These are phyloP conservation scores for Zychaea mexicana DNA, from an alignment of 371 early-diverging fungal genomes.

Conservation along the genomic window DNA sequence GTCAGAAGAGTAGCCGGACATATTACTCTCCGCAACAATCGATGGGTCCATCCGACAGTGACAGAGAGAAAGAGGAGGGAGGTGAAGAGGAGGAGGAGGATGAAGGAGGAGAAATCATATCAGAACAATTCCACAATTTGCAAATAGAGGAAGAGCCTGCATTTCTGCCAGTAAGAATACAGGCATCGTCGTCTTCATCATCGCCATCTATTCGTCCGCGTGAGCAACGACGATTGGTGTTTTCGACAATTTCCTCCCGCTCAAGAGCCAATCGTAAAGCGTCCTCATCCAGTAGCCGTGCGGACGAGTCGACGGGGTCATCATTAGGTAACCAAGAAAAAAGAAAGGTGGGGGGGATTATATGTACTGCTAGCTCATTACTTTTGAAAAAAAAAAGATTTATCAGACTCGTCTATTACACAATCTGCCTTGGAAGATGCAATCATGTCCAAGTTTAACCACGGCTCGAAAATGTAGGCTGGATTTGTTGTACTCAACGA, in stretches of 20 bases:
- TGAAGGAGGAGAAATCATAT: constrained; percentile 24
- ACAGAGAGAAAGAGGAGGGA: constrained; percentile 9
- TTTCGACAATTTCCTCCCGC: background rate
- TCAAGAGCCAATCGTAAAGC: background rate
- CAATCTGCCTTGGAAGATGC: constrained; percentile 67
- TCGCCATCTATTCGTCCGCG: background rate
- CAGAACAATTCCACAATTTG: constrained; percentile 35
- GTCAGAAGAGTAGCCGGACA: constrained; percentile 13
- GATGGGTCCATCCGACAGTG: background rate
- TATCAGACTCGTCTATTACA: constrained; percentile 57
- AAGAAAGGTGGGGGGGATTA: background rate
- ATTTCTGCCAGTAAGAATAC: constrained; percentile 24
- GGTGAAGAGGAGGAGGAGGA: constrained; percentile 22
- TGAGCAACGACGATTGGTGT: background rate
- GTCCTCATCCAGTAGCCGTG: background rate
- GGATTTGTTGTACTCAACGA: too few relatives aligned
- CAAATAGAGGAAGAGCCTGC: constrained; percentile 43
- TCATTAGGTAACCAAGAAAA: constrained; percentile 38
- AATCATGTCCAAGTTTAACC: constrained; percentile 56
- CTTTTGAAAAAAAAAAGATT: background rate
- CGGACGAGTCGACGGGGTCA: constrained; percentile 49
- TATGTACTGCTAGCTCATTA: background rate
- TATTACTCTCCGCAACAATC: constrained; percentile 15
- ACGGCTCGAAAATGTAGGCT: constrained; percentile 57
- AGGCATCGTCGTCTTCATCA: background rate